phyloP scores from a whole-genome alignment of 768 basidiomycete genomes.

The Auriscalpium microsporum region DNA sequence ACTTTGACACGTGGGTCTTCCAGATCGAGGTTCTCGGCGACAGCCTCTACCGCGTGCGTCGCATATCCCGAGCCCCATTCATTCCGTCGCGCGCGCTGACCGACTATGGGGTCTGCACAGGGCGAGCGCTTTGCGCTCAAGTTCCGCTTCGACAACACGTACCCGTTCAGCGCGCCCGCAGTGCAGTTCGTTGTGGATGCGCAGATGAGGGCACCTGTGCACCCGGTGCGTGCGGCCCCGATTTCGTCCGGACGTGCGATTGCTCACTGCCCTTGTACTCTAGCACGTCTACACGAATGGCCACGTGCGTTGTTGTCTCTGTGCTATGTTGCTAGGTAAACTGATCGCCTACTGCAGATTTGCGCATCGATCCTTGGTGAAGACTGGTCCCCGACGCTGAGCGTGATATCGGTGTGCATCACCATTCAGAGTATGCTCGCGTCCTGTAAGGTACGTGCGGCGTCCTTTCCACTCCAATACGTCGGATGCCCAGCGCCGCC shows the following conservation, averaged over 20 bases:
- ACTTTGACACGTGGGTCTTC: conserved; percentile 72
- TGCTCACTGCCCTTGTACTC: conserved; percentile 8
- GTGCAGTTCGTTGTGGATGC: conserved; percentile 76
- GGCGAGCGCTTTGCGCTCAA: conserved; percentile 69
- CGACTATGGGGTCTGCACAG: conserved; percentile 30
- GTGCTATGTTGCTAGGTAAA: conserved; percentile 3
- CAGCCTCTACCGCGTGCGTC: conserved; percentile 59
- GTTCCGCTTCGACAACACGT: conserved; percentile 74
- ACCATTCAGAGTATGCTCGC: conserved; percentile 91
- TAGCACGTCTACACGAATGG: conserved; percentile 86
- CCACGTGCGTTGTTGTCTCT: conserved; percentile 44
- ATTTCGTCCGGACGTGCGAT: not conserved
- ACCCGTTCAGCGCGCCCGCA: conserved; percentile 82
- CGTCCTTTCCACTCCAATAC: not conserved
- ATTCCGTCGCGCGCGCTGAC: not conserved
- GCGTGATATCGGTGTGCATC: conserved; percentile 72
- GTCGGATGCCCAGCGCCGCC: not conserved
- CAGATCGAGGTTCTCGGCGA: conserved; percentile 81
- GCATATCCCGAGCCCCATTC: not conserved
- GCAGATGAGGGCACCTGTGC: conserved; percentile 58
- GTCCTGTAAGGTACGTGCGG: conserved; percentile 65
- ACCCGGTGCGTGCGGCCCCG: conserved; percentile 50
- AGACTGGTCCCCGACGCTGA: conserved; percentile 87
- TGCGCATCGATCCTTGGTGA: conserved; percentile 85
- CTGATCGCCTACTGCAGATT: conserved; percentile 40